Conservation (phyloP, 345 rosid species). For the Brassica incana region DNA sequence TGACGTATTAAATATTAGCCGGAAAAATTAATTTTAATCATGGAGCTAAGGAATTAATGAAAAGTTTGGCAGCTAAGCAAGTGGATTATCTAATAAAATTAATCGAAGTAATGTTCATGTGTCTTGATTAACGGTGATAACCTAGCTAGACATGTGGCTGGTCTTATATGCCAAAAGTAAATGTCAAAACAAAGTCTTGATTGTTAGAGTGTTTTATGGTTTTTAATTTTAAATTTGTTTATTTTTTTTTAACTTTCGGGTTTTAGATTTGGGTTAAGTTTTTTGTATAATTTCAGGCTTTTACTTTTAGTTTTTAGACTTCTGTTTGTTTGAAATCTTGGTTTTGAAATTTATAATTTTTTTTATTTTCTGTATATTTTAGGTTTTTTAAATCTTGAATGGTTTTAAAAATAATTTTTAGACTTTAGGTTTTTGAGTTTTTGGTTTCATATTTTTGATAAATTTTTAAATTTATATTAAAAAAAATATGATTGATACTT, state of each 20-base stretch:
- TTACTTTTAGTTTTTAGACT: neutral
- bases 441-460: neutral
- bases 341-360: neutral
- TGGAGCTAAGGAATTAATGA: neutral
- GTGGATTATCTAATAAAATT: conserved; percentile 9
- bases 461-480: no score
- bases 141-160: conserved; percentile 32
- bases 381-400: neutral
- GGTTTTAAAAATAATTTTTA: neutral
- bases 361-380: neutral
- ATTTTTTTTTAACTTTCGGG: neutral
- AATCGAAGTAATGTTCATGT: conserved; percentile 26
- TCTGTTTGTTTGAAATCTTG: neutral
- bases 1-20: neutral
- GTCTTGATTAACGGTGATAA: conserved; percentile 36
- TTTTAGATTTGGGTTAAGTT: neutral
- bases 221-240: no score
- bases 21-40: neutral
- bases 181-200: conserved; percentile 22
- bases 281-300: neutral
- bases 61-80: conserved; percentile 1
- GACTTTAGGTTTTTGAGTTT: neutral
- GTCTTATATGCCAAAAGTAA: conserved; percentile 33
- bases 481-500: neutral
- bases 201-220: neutral